These are phyloP conservation scores for Erigeron philadelphicus DNA, from an alignment of 140 eudicot species.

Conservation along the genomic window DNA sequence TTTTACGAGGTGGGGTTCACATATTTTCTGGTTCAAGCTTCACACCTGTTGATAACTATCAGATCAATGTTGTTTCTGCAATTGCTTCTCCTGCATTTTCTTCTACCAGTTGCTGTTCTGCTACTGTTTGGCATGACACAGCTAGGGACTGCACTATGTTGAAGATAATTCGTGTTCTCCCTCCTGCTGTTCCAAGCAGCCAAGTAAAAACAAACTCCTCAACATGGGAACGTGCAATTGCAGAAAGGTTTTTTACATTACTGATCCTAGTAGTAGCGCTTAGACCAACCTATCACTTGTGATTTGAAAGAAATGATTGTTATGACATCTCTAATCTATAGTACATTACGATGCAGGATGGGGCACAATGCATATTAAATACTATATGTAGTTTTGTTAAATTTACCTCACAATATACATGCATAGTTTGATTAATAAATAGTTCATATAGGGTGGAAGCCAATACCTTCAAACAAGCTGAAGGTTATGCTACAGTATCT, in stretches of 20 bases:
- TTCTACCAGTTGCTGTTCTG: constrained; percentile 98
- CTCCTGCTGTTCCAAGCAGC: constrained; percentile 77
- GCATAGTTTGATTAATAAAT: neutral
- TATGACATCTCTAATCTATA: neutral
- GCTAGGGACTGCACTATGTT: constrained; percentile 68
- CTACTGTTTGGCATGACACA: constrained; percentile 96
- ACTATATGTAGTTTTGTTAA: neutral
- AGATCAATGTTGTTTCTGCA: constrained; percentile 81
- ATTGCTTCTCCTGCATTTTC: constrained; percentile 99
- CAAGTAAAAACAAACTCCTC: constrained; percentile 79
- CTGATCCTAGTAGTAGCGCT: neutral
- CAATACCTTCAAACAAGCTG: constrained; percentile 6
- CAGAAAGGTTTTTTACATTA: constrained; percentile 61
- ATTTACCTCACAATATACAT: neutral
- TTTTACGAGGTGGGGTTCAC: constrained; percentile 83
- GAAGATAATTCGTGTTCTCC: constrained; percentile 90
- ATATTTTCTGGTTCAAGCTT: constrained; percentile 81
- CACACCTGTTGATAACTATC: constrained; percentile 80
- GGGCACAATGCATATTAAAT: neutral
- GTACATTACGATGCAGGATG: no score
- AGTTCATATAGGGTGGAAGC: neutral
- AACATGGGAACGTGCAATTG: constrained; percentile 95
- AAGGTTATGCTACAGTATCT: neutral
- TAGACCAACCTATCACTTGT: neutral
- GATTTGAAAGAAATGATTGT: neutral